These are phyloP conservation scores for Chaetoscypha palmicola DNA, from an alignment of 2,329 filamentous ascomycete species.

Conservation along the genomic window DNA sequence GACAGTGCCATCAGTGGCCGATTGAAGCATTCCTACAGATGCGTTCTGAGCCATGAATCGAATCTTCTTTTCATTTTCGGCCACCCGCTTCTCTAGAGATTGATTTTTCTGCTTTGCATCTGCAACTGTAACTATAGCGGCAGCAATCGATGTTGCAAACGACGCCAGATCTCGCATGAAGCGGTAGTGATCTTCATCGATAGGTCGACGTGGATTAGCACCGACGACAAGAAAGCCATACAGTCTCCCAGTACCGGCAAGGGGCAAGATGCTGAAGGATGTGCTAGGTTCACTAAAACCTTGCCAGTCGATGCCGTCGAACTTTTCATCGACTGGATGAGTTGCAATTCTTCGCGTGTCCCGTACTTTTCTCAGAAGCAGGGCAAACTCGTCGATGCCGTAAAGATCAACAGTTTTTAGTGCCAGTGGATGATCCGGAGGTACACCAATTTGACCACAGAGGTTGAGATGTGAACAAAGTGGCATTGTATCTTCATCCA, in stretches of 20 bases:
- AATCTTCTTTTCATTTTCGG: slow-evolving; percentile 18
- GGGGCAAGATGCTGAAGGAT: slow-evolving; percentile 21
- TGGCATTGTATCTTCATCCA: slow-evolving; percentile 19
- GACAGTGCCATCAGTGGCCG: slow-evolving; percentile 19
- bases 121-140: slow-evolving; percentile 19
- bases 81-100: slow-evolving; percentile 18
- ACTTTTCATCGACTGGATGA: slow-evolving; percentile 19
- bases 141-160: slow-evolving; percentile 21
- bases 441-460: slow-evolving; percentile 21
- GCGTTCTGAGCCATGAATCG: slow-evolving; percentile 28
- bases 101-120: slow-evolving; percentile 18
- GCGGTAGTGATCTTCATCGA: slow-evolving; percentile 22
- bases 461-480: slow-evolving; percentile 10
- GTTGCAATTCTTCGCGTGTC: slow-evolving; percentile 15
- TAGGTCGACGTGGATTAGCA: slow-evolving; percentile 22
- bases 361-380: slow-evolving; percentile 18
- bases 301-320: slow-evolving; percentile 21
- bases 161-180: slow-evolving; percentile 24
- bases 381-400: slow-evolving; percentile 18
- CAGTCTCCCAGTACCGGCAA: slow-evolving; percentile 12
- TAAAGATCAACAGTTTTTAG: slow-evolving; percentile 15
- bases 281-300: slow-evolving; percentile 22
- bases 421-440: slow-evolving; percentile 18
- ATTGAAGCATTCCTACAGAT: slow-evolving; percentile 26
- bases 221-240: slow-evolving; percentile 25